Evolutionary conservation across 2,329 filamentous ascomycete genomes (phyloP).

Genomic region (Thermothelomyces thermophilus): DNA sequence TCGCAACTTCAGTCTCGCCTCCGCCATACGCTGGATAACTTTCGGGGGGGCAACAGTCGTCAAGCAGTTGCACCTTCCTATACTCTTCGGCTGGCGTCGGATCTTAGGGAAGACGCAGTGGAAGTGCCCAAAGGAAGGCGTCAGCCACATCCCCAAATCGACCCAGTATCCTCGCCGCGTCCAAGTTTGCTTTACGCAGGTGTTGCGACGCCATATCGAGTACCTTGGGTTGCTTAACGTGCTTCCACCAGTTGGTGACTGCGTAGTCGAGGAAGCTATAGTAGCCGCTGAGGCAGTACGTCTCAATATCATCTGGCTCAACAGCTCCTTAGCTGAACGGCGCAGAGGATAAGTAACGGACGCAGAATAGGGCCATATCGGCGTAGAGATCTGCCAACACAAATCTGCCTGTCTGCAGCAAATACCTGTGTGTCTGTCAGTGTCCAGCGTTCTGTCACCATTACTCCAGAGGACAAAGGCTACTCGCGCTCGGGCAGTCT

Average conservation of each 20-base stretch:
- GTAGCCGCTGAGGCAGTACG: not conserved
- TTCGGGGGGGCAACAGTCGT: too few species aligned
- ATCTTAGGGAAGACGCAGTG: too few species aligned
- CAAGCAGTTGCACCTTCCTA: too few species aligned
- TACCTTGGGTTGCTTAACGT: not conserved
- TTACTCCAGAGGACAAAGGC: not conserved
- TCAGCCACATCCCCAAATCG: too few species aligned
- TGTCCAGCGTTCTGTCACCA: not conserved
- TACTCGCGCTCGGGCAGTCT: not conserved
- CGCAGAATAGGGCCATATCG: constrained; percentile 2
- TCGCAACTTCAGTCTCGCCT: too few species aligned
- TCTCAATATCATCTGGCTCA: not conserved
- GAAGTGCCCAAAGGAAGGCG: too few species aligned
- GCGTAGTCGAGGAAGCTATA: constrained; percentile 8
- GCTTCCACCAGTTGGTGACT: constrained; percentile 4
- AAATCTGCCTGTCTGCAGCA: constrained; percentile 1
- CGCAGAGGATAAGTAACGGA: not conserved
- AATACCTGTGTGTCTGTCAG: not conserved
- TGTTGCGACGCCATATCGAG: too few species aligned
- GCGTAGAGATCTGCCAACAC: not conserved
- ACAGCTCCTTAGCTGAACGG: not conserved
- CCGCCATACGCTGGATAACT: too few species aligned
- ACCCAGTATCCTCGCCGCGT: too few species aligned
- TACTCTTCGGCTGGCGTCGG: too few species aligned
- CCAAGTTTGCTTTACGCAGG: too few species aligned